Percentiles rank a stretch among this genome's conserved stretches.
These are phyloP conservation scores for Aspergillus ostianus DNA, from an alignment of 495 filamentous ascomycete species.

Conservation along the genomic window DNA sequence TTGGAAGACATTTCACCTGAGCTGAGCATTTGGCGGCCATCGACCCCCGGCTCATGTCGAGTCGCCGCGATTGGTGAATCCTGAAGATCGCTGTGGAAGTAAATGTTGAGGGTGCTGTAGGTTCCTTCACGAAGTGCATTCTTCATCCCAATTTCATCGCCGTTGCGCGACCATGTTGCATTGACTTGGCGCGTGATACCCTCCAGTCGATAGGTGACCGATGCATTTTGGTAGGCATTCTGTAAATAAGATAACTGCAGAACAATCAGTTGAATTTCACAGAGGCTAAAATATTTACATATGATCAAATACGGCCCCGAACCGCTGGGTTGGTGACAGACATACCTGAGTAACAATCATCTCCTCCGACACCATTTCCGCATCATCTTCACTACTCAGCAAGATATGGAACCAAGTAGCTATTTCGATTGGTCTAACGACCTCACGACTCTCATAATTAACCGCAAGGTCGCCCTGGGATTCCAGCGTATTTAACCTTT, in stretches of 20 bases:
- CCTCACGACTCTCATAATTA: conserved; percentile 24
- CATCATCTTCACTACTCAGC: conserved; percentile 35
- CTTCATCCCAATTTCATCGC: conserved; percentile 63
- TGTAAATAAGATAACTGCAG: conserved; percentile 43
- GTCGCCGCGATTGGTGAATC: conserved; percentile 22
- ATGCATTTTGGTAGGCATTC: conserved; percentile 39
- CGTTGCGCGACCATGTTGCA: conserved; percentile 63
- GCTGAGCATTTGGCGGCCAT: conserved; percentile 10
- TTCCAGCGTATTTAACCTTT: conserved; percentile 23
- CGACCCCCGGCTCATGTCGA: conserved; percentile 6
- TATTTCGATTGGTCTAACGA: conserved; percentile 35
- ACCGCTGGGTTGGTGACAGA: neutral
- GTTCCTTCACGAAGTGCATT: conserved; percentile 55
- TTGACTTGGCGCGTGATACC: conserved; percentile 72
- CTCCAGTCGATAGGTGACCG: conserved; percentile 57
- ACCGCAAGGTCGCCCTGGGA: conserved; percentile 4
- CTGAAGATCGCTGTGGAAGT: conserved; percentile 50
- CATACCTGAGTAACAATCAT: conserved; percentile 47
- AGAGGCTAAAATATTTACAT: neutral
- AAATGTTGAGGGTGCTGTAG: conserved; percentile 51
- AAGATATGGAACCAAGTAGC: conserved; percentile 50
- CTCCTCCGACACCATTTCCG: conserved; percentile 30
- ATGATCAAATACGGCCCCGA: neutral
- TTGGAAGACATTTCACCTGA: conserved; percentile 27
- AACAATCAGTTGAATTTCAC: neutral